These are phyloP conservation scores for Rosa rugosa DNA, from an alignment of 306 rosid genomes.

Conservation along the genomic window DNA sequence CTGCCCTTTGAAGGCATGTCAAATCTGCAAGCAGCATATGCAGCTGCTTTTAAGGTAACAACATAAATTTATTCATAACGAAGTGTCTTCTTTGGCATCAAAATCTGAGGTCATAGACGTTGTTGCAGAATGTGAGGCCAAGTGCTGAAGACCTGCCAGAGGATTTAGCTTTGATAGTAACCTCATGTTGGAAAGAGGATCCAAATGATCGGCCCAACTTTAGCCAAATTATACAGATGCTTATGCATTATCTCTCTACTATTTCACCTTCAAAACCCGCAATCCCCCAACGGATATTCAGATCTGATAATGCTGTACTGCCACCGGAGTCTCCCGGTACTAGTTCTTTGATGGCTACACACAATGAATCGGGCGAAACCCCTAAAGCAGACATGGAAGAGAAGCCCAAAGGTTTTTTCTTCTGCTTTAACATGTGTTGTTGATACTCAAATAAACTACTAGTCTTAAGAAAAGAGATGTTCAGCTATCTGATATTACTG, in stretches of 20 bases:
- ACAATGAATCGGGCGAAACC: constrained; percentile 52
- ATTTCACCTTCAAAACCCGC: constrained; percentile 50
- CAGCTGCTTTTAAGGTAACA: constrained; percentile 91
- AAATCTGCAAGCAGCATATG: constrained; percentile 96
- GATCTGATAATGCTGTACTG: constrained; percentile 66
- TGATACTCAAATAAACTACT: constrained; percentile 30
- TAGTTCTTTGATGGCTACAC: constrained; percentile 68
- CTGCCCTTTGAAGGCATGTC: constrained; percentile 98
- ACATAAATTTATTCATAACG: not conserved
- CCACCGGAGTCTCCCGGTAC: constrained; percentile 97
- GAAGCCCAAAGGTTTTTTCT: constrained; percentile 59
- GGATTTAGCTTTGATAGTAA: constrained; percentile 67
- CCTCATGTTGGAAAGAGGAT: constrained; percentile 94
- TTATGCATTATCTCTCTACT: constrained; percentile 62
- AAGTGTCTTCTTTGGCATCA: not conserved
- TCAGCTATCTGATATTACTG: constrained; percentile 15
- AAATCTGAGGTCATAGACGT: not conserved
- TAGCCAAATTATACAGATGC: constrained; percentile 80
- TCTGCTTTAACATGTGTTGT: constrained; percentile 71
- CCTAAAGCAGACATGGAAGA: constrained; percentile 43
- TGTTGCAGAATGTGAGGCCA: constrained; percentile 79
- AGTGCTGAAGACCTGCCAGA: constrained; percentile 80
- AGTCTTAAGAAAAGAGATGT: constrained; percentile 30
- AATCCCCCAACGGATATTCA: constrained; percentile 43
- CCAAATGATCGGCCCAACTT: constrained; percentile 75